Conservation (phyloP, 169 alveolate genomes). For the Cardiosporidium cionae region DNA sequence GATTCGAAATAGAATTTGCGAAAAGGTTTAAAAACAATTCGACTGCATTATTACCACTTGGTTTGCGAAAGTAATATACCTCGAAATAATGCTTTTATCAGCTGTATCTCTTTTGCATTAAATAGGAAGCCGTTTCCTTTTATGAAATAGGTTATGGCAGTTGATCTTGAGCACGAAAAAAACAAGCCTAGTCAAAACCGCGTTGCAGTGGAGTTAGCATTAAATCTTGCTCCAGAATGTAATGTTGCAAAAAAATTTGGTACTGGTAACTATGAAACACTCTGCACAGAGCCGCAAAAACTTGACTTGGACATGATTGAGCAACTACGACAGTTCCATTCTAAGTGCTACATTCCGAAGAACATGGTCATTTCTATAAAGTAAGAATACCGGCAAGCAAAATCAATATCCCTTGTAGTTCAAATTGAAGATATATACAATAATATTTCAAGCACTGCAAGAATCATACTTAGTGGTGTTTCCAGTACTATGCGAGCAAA, state of each 20-base stretch:
- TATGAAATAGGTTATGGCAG: constrained; percentile 19
- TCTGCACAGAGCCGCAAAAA: constrained; percentile 29
- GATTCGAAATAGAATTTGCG: no score
- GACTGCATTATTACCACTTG: no score
- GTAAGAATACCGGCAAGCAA: not conserved
- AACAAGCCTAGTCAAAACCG: constrained; percentile 10
- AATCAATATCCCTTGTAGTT: no score
- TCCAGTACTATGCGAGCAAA: no score
- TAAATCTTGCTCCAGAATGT: not conserved
- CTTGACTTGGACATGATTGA: constrained; percentile 34
- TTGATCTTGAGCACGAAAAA: constrained; percentile 21
- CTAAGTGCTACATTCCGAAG: constrained; percentile 23
- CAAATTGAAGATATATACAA: no score
- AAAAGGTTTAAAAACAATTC: no score
- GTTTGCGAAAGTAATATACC: no score
- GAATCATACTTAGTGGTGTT: no score
- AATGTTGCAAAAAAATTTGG: constrained; percentile 32
- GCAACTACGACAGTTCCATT: constrained; percentile 34
- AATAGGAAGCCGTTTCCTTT: not conserved
- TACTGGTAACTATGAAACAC: constrained; percentile 39
- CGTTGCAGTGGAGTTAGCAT: constrained; percentile 13
- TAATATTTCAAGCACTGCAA: no score
- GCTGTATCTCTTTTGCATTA: not conserved
- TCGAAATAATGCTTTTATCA: no score
- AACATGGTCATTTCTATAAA: constrained; percentile 29